Percentiles rank a stretch among this genome's conserved stretches.
phyloP scores from a whole-genome alignment of 768 basidiomycete species.

The Agaricus blazei region DNA sequence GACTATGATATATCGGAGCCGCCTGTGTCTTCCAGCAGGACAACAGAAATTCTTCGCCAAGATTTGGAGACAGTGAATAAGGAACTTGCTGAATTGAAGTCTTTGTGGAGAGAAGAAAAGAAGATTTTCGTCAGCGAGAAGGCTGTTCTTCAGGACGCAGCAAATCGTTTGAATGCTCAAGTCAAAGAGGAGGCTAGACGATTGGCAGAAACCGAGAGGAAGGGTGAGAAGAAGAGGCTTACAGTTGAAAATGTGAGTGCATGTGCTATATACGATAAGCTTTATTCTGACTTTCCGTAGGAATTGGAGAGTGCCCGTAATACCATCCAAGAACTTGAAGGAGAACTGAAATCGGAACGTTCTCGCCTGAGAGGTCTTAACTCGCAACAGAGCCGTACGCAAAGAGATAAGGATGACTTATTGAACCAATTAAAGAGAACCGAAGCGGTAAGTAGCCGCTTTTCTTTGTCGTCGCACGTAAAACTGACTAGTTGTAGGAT shows the following conservation, averaged over 20 bases:
- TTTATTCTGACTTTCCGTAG: conserved; percentile 28
- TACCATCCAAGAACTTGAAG: conserved; percentile 65
- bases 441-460: conserved; percentile 51
- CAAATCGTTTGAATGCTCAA: conserved; percentile 60
- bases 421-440: conserved; percentile 61
- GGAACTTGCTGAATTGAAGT: conserved; percentile 61
- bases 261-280: neutral
- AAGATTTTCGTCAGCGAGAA: conserved; percentile 63
- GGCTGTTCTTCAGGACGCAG: conserved; percentile 64
- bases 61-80: conserved; percentile 58
- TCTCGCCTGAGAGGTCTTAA: conserved; percentile 56
- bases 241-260: conserved; percentile 52
- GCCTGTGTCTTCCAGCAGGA: conserved; percentile 63
- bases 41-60: conserved; percentile 56
- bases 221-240: conserved; percentile 40
- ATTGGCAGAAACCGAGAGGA: conserved; percentile 47
- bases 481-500: conserved; percentile 40
- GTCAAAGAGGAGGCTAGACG: conserved; percentile 56
- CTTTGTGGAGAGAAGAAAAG: conserved; percentile 67
- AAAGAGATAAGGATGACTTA: conserved; percentile 63
- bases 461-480: neutral
- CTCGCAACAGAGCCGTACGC: conserved; percentile 56
- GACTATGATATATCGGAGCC: conserved; percentile 49
- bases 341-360: conserved; percentile 67
- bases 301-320: conserved; percentile 66